Base-by-base conservation (phyloP, 495 filamentous ascomycete species). In the Penicillium coffeae region DNA sequence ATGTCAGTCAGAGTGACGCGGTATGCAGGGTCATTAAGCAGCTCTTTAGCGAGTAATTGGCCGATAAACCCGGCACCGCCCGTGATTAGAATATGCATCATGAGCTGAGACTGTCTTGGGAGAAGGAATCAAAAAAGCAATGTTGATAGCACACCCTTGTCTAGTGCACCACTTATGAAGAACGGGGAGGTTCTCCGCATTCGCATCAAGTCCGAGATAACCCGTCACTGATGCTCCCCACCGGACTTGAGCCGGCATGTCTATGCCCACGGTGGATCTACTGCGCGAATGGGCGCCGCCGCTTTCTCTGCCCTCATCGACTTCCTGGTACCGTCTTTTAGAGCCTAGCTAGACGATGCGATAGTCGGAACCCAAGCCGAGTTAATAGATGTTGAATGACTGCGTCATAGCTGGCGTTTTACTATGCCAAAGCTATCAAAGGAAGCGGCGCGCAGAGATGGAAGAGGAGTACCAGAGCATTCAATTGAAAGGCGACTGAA, bases 1-100 rank as follows among this genome's bases (percentile, higher is more conserved):
- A 86, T 72, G 60, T 87, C 84, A 25, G 83, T 84, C 14, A 87
- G 66, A 45, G 76, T 65, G 45, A 87, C 59, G 41, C 68, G 69
- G 63, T 84, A 75, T 6, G 64, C 48, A 19, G 80, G 70, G 47
- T 81, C 70, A 45, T 77, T 67, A 22, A 87, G 73, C 8, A 87
- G 76, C 39, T 78, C 78, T 51, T 68, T 59, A 8, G 81, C 80
- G 46, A 88, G 73, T 25, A 82, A 69, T 53, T 85, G 80, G 51
- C 84, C 84, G 66, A 88, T 77, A 58, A 87, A 83, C 5, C 84
- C 84, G 47, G 77, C 81, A 14, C 79, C 84, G 52, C 84, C 84
- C 44, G 83, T 87, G 62, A 87, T 80, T 66, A 87, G 78, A 58
- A 86, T 76, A 48, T 78, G 75, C 70, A 82, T 81, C n/a, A n/a